phyloP scores from a whole-genome alignment of 2,329 filamentous ascomycete species.

The Cercospora sp. region DNA sequence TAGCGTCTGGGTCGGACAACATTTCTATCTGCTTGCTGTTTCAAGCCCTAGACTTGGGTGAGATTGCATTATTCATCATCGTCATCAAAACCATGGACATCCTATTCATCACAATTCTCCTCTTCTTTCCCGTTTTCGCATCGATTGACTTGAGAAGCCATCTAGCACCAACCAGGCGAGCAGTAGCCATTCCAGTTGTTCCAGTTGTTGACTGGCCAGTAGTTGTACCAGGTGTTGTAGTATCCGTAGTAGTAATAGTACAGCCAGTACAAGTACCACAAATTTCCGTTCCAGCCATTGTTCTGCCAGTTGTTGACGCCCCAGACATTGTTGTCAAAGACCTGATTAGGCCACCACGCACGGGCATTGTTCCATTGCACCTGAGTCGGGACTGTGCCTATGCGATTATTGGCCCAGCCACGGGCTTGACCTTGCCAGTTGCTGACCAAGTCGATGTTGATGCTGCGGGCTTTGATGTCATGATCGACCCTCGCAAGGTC shows the following conservation, averaged over 20 bases:
- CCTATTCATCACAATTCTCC: not conserved
- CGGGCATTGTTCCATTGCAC: not conserved
- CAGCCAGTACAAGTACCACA: slow-evolving; percentile 8
- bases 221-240: not conserved
- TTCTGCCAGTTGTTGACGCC: slow-evolving; percentile 4
- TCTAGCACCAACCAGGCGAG: slow-evolving; percentile 5
- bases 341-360: not conserved
- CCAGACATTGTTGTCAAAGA: not conserved
- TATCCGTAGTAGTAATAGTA: not conserved
- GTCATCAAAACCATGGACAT: not conserved
- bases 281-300: not conserved
- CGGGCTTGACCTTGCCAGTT: slow-evolving; percentile 1
- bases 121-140: not conserved
- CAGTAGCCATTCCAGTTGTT: not conserved
- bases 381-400: not conserved
- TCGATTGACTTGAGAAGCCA: not conserved
- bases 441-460: not conserved
- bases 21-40: slow-evolving; percentile 7
- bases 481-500: not conserved
- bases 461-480: slow-evolving; percentile 1
- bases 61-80: slow-evolving; percentile 6
- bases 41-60: slow-evolving; percentile 8
- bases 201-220: not conserved
- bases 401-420: not conserved
- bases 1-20: slow-evolving; percentile 9